Base-by-base conservation (phyloP, 2,329 filamentous ascomycete genomes). In the Ilyonectria robusta region DNA sequence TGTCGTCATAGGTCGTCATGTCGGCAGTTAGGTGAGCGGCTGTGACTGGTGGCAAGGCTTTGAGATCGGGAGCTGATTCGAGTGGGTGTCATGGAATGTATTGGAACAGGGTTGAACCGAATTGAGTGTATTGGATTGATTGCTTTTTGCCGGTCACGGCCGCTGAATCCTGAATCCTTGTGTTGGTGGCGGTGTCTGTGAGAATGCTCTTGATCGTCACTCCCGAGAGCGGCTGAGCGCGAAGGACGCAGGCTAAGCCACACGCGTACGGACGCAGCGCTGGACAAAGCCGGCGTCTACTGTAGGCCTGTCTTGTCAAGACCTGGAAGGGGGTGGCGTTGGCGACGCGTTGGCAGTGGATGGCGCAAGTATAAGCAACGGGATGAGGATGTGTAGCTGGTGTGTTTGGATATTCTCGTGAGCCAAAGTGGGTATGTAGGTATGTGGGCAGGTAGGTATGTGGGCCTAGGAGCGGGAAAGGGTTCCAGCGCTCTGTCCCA, bases 1-100 rank as follows among this genome's bases (percentile, higher is more conserved):
- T 65, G 17, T 79, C 78, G 8, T 80, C 76, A n/a, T 71, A 62
- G 19, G 73, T 72, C 35, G 75, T 70, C 78, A 76, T 76, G 19
- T 23, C 60, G 72, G 67, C 65, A 55, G 44, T 19, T 29, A 60
- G 31, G 37, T n/a, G n/a, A 33, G 55, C 48, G 17, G 40, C 58
- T 26, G 61, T 54, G 48, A 9, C 19, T 59, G 17, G 26, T 29
- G 33, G 29, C 40, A 53, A 26, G 48, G 53, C 33, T 61, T 23
- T 46, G 47, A 47, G 54, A 35, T 51, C 17, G 59, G 55, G 64
- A 15, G 56, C 21, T 35, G 40, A 44, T 42, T 60, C 13, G 51
- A 35, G 40, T 53, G 66, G 60, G 59, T 48, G 53, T 55, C 40
- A 66, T 50, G 47, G 46, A 56, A 23, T 44, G 48, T 9, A 35